Base-by-base conservation (phyloP, 2,329 filamentous ascomycete genomes). In the Helotiales sp. region DNA sequence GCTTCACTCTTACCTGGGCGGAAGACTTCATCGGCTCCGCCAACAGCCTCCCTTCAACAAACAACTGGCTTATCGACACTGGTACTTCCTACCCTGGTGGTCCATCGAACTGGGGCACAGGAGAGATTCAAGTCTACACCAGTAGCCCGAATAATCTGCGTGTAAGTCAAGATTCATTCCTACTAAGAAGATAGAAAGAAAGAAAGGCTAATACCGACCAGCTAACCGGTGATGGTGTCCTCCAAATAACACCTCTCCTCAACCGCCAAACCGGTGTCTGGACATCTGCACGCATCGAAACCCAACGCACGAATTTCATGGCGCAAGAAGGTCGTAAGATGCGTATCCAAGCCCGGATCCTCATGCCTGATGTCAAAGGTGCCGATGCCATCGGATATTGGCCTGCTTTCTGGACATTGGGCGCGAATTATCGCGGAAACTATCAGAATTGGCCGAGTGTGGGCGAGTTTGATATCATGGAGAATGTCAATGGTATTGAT, bases 111-210 rank as follows among this genome's bases (percentile, higher is more conserved):
- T 85, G 83, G 83, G 83, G 83, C 58, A 86, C 83, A 2, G 78
- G 79, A 63, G 83, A 85, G 72, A 75, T 82, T 22, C 77, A 85
- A 72, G 78, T 76, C 0, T 85, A 85, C 75, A 84, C 82, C 26
- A 71, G 71, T 47, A 75, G 75, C 43, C 43, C 71, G 15, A 65
- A 72, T 49, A 85, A 85, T 74, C 70, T 84, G 3, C 49, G 49
- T 20, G 40, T 45, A 45, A 45, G 40, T 45, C 17, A 45, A 20
- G 17, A 20, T 47, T 75, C 71, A 3, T 45, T 45, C 3, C 17
- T 17, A 15, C 11, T 13, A 13, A 15, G 15, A 40, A 13, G 34
- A 11, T 40, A 11, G 34, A 40, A 6, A 3, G 11, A 20, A 20
- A 2, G 7, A 20, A 20, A 45, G 1, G 13, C 40, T 45, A 45